phyloP scores from a whole-genome alignment of 768 basidiomycete genomes.

The Trametes cinnabarina region DNA sequence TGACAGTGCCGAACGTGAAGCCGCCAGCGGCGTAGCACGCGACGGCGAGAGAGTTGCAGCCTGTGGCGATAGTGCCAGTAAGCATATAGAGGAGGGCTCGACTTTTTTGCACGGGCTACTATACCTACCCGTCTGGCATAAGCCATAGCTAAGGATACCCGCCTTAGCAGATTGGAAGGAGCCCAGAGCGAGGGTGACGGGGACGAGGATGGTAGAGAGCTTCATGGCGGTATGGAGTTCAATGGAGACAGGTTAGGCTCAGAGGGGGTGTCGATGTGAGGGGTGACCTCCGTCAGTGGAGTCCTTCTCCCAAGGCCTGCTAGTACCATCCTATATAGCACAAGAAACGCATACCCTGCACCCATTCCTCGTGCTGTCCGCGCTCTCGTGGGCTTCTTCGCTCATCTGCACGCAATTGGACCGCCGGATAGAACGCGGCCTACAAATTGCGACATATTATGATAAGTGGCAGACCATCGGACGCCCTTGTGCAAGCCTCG shows the following conservation, averaged over 20 bases:
- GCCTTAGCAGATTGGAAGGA: slow-evolving; percentile 18
- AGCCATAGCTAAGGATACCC: slow-evolving; percentile 38
- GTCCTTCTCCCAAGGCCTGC: too few species aligned
- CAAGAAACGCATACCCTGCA: too few species aligned
- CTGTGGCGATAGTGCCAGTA: background rate
- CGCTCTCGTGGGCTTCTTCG: too few species aligned
- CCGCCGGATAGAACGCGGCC: too few species aligned
- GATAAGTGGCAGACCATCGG: too few species aligned
- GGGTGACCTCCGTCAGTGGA: too few species aligned
- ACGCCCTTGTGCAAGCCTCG: too few species aligned
- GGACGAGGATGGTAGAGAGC: slow-evolving; percentile 1
- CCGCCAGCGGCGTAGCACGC: slow-evolving; percentile 13
- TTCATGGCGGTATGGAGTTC: slow-evolving; percentile 11
- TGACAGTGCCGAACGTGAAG: slow-evolving; percentile 41
- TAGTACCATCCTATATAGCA: too few species aligned
- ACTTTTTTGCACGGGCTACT: slow-evolving; percentile 4
- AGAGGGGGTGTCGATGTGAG: background rate
- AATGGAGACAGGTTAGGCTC: too few species aligned
- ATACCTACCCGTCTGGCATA: slow-evolving; percentile 41
- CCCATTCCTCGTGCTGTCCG: too few species aligned
- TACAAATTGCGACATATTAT: too few species aligned
- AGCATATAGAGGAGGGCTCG: background rate
- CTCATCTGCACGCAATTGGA: too few species aligned
- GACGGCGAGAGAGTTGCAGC: slow-evolving; percentile 5
- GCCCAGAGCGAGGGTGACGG: background rate